phyloP scores from a whole-genome alignment of 2,329 filamentous ascomycete genomes.

The Monascus ruber region DNA sequence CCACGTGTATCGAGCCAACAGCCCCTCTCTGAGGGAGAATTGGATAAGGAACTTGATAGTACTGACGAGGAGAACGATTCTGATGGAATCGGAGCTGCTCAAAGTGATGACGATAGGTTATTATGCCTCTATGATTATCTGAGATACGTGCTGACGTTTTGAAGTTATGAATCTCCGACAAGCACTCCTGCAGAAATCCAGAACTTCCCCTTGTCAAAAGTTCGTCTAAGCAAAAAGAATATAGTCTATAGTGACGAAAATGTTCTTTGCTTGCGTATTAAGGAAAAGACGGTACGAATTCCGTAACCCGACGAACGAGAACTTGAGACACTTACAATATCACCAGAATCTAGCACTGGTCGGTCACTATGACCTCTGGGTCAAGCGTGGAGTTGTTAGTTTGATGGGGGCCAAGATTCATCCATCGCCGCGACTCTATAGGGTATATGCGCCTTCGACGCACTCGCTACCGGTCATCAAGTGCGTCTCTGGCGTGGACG shows the following conservation, averaged over 20 bases:
- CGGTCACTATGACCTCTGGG: conserved; percentile 48
- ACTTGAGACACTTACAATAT: conserved; percentile 7
- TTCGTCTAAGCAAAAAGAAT: conserved; percentile 23
- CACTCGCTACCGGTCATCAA: conserved; percentile 46
- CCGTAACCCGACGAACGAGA: neutral
- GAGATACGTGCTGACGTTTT: conserved; percentile 6
- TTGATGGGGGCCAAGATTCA: conserved; percentile 49
- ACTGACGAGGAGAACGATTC: conserved; percentile 11
- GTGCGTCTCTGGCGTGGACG: conserved; percentile 29
- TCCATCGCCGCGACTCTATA: conserved; percentile 31
- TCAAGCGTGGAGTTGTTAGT: conserved; percentile 44
- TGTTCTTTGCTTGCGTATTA: conserved; percentile 28
- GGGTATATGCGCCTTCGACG: conserved; percentile 45
- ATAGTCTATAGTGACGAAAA: conserved; percentile 28
- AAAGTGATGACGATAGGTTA: conserved; percentile 17
- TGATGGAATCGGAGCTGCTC: conserved; percentile 12
- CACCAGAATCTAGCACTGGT: conserved; percentile 30
- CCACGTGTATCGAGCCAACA: neutral
- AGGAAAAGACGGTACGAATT: conserved; percentile 25
- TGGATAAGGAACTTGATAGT: conserved; percentile 6
- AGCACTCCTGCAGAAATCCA: conserved; percentile 19
- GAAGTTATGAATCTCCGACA: conserved; percentile 21
- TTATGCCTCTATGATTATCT: neutral
- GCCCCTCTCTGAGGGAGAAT: conserved; percentile 8
- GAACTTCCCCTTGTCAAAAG: conserved; percentile 30